These are phyloP conservation scores for Crucihimalaya himalaica DNA, from an alignment of 345 rosid genomes.

Conservation along the genomic window DNA sequence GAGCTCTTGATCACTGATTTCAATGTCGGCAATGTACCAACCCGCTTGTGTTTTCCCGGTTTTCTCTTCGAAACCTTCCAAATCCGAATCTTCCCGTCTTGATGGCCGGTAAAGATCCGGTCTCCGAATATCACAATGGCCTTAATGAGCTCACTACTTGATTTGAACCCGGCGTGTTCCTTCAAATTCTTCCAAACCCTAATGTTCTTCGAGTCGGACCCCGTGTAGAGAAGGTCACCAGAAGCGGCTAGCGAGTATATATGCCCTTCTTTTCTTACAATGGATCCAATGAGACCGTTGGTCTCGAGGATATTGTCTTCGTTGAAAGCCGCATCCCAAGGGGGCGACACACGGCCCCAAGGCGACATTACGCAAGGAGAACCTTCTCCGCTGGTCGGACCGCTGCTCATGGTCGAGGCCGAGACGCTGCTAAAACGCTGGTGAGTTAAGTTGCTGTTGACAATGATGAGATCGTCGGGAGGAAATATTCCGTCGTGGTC, in stretches of 20 bases:
- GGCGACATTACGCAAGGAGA: constrained; percentile 64
- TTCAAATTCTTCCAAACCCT: constrained; percentile 69
- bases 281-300: constrained; percentile 59
- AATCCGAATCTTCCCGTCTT: constrained; percentile 66
- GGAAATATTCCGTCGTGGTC: constrained; percentile 45
- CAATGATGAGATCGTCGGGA: constrained; percentile 24
- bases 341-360: constrained; percentile 59
- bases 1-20: constrained; percentile 59
- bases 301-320: constrained; percentile 36
- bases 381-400: constrained; percentile 50
- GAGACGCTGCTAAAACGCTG: constrained; percentile 47
- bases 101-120: constrained; percentile 65
- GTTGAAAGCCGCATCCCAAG: constrained; percentile 32
- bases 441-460: constrained; percentile 27
- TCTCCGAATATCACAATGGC: constrained; percentile 48
- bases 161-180: constrained; percentile 61
- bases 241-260: constrained; percentile 64
- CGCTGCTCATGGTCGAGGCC: constrained; percentile 41
- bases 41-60: constrained; percentile 47
- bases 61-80: constrained; percentile 56
- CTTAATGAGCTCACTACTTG: constrained; percentile 60
- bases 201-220: constrained; percentile 72
- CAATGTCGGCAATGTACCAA: constrained; percentile 55
- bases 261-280: constrained; percentile 69
- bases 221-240: constrained; percentile 67